These are phyloP conservation scores for Cucurbita maxima DNA, from an alignment of 306 rosid genomes.

Conservation along the genomic window DNA sequence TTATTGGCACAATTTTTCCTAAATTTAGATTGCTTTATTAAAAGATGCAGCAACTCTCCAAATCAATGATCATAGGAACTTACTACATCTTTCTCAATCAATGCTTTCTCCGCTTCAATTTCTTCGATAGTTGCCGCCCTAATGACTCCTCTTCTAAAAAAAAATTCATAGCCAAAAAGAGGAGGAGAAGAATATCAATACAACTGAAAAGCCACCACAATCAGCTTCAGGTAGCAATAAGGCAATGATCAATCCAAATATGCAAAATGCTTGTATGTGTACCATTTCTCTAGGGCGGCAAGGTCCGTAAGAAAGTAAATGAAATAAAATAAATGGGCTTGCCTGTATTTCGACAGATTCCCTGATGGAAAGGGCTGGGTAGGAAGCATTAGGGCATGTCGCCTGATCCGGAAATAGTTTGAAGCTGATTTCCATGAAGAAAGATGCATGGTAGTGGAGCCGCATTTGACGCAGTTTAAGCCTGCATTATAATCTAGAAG, in stretches of 20 bases:
- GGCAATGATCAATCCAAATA: background rate
- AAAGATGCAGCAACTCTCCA: background rate
- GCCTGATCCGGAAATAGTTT: conserved; percentile 26
- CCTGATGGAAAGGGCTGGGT: conserved; percentile 14
- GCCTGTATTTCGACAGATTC: conserved; percentile 31
- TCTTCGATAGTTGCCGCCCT: conserved; percentile 89
- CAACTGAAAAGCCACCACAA: background rate
- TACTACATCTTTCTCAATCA: conserved; percentile 69
- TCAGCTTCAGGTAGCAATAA: background rate
- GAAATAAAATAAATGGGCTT: background rate
- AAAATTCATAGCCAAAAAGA: background rate
- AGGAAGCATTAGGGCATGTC: conserved; percentile 17
- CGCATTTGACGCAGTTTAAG: background rate
- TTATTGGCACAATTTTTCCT: background rate
- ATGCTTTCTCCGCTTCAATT: conserved; percentile 80
- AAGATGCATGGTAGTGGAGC: conserved; percentile 3
- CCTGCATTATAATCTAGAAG: conserved; percentile 11
- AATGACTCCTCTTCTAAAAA: conserved; percentile 30
- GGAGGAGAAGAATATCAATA: background rate
- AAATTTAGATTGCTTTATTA: background rate
- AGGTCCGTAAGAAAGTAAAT: background rate
- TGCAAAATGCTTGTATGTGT: background rate
- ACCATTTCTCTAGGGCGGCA: background rate
- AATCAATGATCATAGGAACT: conserved; percentile 12
- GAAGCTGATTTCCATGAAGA: conserved; percentile 43